Conservation (phyloP, 495 filamentous ascomycete genomes). For the Penicillium ochrochloron region DNA sequence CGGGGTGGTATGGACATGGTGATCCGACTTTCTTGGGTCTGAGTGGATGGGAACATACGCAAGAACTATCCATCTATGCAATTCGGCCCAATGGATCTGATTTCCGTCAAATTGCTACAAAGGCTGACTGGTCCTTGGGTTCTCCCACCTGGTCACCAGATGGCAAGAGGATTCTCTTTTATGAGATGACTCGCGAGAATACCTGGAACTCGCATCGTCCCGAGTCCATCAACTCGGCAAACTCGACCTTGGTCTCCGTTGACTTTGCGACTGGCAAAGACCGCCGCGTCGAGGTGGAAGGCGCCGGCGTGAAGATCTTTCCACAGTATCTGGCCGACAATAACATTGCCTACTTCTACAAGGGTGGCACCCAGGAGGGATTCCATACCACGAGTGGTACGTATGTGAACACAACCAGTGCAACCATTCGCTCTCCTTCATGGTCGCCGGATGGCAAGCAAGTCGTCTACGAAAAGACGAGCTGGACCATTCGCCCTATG, state of each 20-base stretch:
- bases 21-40: slow-evolving; percentile 19
- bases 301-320: slow-evolving; percentile 31
- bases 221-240: slow-evolving; percentile 23
- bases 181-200: slow-evolving; percentile 34
- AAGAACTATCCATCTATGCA: slow-evolving; percentile 37
- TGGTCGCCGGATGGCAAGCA: slow-evolving; percentile 37
- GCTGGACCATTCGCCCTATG: slow-evolving; percentile 30
- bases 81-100: slow-evolving; percentile 34
- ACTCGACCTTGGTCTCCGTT: slow-evolving; percentile 30
- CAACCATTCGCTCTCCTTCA: slow-evolving; percentile 28
- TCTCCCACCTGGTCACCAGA: slow-evolving; percentile 38
- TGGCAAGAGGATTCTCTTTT: slow-evolving; percentile 34
- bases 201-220: slow-evolving; percentile 38
- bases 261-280: slow-evolving; percentile 30
- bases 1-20: slow-evolving; percentile 34
- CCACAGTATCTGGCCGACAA: slow-evolving; percentile 31
- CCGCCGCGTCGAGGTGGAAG: slow-evolving; percentile 21
- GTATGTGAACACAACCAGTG: slow-evolving; percentile 23
- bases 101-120: slow-evolving; percentile 27
- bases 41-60: slow-evolving; percentile 40
- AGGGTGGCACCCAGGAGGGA: slow-evolving; percentile 27
- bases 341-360: slow-evolving; percentile 33
- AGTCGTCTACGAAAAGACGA: slow-evolving; percentile 36
- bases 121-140: slow-evolving; percentile 27
- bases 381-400: slow-evolving; percentile 29